Evolutionary conservation across 495 filamentous ascomycete genomes (phyloP), one percentile per base, ranked within the genome.

Genomic region (Chaetomidium leptoderma): DNA sequence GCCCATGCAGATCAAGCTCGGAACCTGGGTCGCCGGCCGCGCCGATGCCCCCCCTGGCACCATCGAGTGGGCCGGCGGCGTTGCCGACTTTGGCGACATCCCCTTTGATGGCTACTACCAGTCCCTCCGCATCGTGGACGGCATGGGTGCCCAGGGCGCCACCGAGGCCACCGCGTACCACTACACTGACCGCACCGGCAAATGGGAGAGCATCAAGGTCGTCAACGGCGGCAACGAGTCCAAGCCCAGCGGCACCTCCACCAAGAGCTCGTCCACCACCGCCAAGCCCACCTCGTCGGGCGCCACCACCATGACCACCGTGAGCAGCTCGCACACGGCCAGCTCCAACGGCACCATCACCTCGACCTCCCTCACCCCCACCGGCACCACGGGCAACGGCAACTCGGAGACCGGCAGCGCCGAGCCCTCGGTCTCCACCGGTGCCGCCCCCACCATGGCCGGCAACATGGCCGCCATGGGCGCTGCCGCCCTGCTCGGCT

Each of bases 81-180:
- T 76, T 24, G 87, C 88, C 49, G 81, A 91, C 72, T 96, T 91
- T 70, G 74, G 74, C 61, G 63, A 82, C 50, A 91, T 82, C 27
- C 91, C 93, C 19, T 97, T 85, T 78, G 80, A 80, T 36, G 96
- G 92, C 86, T 81, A 86, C 69, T 81, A 96, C 76, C 86, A 93
- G 77, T 85, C 80, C 44, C 76, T 97, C 63, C 83, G 78, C 32
- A 85, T 92, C 62, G 79, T 80, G 50, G 93, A 98, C 76, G 96
- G 92, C 77, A 91, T 91, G 57, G 93, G 90, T 45, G 93, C 90
- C 53, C 82, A 78, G 4, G 77, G 83, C 61, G 57, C 59, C 58
- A 92, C 89, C 35, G 61, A 59, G 29, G 67, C 67, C 40, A 67
- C 55, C 72, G 76, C 81, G 66, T 98, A 98, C 77, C 72, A 72